Evolutionary conservation across 1,284 basidiomycete genomes (phyloP), one percentile per base, ranked within the genome.

Genomic region (Cutaneotrichosporon sp.): DNA sequence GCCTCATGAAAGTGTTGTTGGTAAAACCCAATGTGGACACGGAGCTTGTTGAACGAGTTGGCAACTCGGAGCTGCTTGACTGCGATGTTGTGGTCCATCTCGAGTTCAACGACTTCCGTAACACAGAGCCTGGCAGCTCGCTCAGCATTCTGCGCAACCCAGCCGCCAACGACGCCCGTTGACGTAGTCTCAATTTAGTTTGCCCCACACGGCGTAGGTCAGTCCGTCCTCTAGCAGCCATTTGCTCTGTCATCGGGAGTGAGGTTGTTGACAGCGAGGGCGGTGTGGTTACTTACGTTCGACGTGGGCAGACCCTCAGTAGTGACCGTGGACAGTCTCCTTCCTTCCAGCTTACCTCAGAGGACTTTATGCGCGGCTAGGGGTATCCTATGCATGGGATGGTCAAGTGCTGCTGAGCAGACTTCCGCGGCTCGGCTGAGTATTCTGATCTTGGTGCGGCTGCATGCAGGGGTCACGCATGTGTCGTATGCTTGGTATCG

Each of bases 101-200:
- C 77, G n/a, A 79, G 68, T 30, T 79, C 77, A 50, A 76, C 72
- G n/a, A 79, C 70, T 58, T 73, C 70, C 3, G 76, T 77, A 26
- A 78, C 71, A 14, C 76, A 76, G 34, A 73, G 68, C 2, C 63
- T 70, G 70, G 76, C 73, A 0, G 77, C 76, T 21, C 65, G 59
- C 16, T 60, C 62, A 0, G 73, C 73, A 26, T 74, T 69, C 3
- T 65, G 66, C 9, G 61, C 52, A 10, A 79, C 66, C 62, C 69
- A 74, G 4, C 51, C 32, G 47, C 75, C 73, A 32, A 77, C 58
- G 0, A 65, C 65, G 6, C 67, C 67, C 8, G 65, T 63, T 7
- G 66, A 61, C 16, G 76, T 61, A 22, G 65, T 62, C 21, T 46
- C 60, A 58, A 58, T 73, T 70, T 34, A 77, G 58, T 22, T 67